Evolutionary conservation across 2,329 filamentous ascomycete genomes (phyloP), one percentile per base, ranked within the genome.

Genomic region (Orbilia javanica): DNA sequence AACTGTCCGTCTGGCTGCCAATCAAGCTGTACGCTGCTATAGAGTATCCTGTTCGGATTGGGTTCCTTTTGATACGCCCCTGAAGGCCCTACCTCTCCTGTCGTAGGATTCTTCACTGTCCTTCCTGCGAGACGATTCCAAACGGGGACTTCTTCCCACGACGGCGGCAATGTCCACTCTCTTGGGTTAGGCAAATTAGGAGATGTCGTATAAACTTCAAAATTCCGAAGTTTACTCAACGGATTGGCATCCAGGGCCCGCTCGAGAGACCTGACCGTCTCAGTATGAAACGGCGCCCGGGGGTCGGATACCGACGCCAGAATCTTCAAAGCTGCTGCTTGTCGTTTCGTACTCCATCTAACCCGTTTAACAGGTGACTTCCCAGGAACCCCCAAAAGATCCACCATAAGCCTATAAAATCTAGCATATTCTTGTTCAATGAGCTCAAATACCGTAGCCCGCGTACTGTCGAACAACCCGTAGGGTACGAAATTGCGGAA

Each of bases 11-110:
- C 20, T 20, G 29, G 8, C 2, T 31, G 29, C 31, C 22, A 55
- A 13, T 39, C 62, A 18, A 78, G 60, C 27, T 67, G 67, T 13
- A 72, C 74, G 27, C 74, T 78, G 46, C 74, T 78, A 22, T 78
- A 78, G 7, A 78, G 48, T 4, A 78, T 63, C 27, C 67, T 78
- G 39, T 78, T 78, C 25, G 74, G 74, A 64, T 78, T 78, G 25
- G 29, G 39, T 18, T 52, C 52, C 44, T 63, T 67, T 27, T 68
- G 25, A 31, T 78, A 78, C 36, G 67, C 74, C 34, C 60, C 62
- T 10, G 34, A 20, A 2, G 18, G 42, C n/a, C 44, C 60, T 10
- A 53, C 25, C 20, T 64, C 1, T 1, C 74, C 63, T 10, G 52
- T 64, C 15, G 34, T 57, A 4, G 44, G 39, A 10, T 18, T 15